Evolutionary conservation across 1,284 basidiomycete genomes (phyloP), one percentile per base, ranked within the genome.

Genomic region (Sanghuangporus sanghuang): DNA sequence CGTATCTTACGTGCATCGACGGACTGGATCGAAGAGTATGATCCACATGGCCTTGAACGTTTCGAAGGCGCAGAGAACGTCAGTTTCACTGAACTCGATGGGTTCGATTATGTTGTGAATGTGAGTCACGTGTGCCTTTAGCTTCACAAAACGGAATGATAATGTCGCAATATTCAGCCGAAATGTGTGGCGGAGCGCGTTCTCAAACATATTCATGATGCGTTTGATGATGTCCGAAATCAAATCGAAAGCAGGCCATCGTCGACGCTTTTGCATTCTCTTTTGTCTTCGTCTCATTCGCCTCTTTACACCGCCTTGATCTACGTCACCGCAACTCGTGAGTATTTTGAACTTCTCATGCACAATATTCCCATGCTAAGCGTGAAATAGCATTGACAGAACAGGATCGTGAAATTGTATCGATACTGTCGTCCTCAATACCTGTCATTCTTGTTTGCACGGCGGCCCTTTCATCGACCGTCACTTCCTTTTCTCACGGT

Each of bases 11-110:
- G 76, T 27, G 85, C 85, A 6, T 87, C 85, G 1, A 89, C 87
- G 5, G 81, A 86, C 70, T 90, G 87, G 88, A 73, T 85, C 12
- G 85, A 87, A 69, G 84, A 85, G 68, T 77, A 76, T 35, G 85
- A 87, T 70, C 77, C 77, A 2, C 84, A 87, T 68, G 86, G 85
- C 0, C 76, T 86, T 2, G 86, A 89, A 69, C 83, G 79, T 62
- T 82, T 82, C 54, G 86, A 87, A 68, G 82, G 86, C 6, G 76
- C 79, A 21, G 76, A 79, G 65, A 90, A 90, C 68, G 75, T 89
- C 12, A 83, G 87, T 70, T 77, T 89, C 42, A 67, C 84, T 46
- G 80, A 81, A 62, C 68, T 86, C 6, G 76, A 78, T 2, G 76
- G 75, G 1, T 82, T 81, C 66, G 77, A 79, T 58, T 70, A 72